A percentile compares a stretch with the other conserved stretches of the same genome.
Conservation (phyloP, 1,284 basidiomycete species). For the Trichosporon asahii region DNA sequence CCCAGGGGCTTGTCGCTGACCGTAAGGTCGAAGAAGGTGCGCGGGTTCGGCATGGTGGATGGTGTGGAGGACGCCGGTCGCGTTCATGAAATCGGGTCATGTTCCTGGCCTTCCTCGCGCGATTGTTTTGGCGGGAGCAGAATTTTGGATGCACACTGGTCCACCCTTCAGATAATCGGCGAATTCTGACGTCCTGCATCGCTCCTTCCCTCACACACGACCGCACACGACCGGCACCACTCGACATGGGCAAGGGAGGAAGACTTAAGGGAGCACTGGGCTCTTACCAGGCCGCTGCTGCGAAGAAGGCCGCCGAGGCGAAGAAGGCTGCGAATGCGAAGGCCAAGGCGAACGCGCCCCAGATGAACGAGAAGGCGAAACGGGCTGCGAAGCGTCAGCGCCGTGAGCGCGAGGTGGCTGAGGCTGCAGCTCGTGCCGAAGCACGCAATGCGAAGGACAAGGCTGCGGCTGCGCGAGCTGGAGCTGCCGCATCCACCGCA, state of each 20-base stretch:
- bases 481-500: background rate
- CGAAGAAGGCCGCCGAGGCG: slow-evolving; percentile 21
- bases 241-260: slow-evolving; percentile 22
- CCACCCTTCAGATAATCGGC: background rate
- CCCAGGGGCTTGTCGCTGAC: slow-evolving; percentile 60
- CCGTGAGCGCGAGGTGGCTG: slow-evolving; percentile 10
- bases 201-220: background rate
- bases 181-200: slow-evolving; percentile 3
- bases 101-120: background rate
- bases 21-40: slow-evolving; percentile 69
- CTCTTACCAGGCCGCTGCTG: slow-evolving; percentile 27
- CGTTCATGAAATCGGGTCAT: background rate
- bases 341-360: slow-evolving; percentile 22
- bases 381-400: slow-evolving; percentile 30
- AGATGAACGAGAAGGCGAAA: slow-evolving; percentile 26
- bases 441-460: slow-evolving; percentile 11
- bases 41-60: slow-evolving; percentile 38
- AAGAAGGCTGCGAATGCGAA: slow-evolving; percentile 10
- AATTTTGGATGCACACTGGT: background rate
- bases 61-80: background rate
- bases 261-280: slow-evolving; percentile 34
- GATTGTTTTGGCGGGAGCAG: slow-evolving; percentile 7
- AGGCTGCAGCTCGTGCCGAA: background rate
- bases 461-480: background rate
- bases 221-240: background rate